These are phyloP conservation scores for Eragrostis curvula DNA, from an alignment of 176 grass and related monocot species.

Conservation along the genomic window DNA sequence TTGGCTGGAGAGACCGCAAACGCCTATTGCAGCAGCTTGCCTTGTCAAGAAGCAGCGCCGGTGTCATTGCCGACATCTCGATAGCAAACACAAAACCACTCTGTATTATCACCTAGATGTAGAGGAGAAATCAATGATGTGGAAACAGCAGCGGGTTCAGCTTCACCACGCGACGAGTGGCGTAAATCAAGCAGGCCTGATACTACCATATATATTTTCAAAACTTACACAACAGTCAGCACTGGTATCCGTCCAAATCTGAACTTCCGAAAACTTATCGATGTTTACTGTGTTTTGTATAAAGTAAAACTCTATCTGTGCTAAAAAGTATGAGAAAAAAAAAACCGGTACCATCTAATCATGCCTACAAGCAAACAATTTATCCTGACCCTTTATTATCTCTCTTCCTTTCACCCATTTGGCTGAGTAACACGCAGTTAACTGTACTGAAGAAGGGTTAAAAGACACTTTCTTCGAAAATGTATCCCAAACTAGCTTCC, in stretches of 20 bases:
- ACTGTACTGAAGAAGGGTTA: background rate
- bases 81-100: background rate
- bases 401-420: constrained; percentile 9
- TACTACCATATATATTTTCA: background rate
- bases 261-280: background rate
- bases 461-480: background rate
- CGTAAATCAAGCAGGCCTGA: background rate
- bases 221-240: background rate
- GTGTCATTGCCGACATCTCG: background rate
- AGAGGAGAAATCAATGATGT: background rate
- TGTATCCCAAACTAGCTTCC: constrained; percentile 34
- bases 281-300: background rate
- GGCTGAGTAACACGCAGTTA: constrained; percentile 10
- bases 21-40: background rate
- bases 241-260: background rate
- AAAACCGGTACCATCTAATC: background rate
- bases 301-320: background rate
- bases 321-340: background rate
- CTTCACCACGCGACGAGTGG: background rate
- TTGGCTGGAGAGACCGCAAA: background rate
- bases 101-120: background rate
- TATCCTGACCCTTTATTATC: constrained; percentile 12
- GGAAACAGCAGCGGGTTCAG: background rate
- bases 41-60: background rate
- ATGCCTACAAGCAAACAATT: constrained; percentile 9